Evolutionary conservation across 345 rosid species (phyloP), one percentile per base, ranked within the genome.

Genomic region (Litchi chinensis): DNA sequence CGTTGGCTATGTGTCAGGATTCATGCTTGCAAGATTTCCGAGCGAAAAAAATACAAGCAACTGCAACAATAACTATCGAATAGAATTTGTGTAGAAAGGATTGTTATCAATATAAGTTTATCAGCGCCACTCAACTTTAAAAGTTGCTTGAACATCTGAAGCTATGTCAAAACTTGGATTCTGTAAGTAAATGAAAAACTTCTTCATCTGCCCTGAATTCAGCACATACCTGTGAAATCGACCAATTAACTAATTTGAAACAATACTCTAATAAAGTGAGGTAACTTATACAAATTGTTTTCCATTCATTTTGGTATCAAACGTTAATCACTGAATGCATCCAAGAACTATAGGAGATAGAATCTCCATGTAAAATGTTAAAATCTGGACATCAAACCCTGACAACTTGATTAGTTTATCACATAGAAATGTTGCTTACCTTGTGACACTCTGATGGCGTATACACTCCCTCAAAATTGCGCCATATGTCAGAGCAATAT

Each of bases 101-200:
- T 40, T 4, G 57, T 12, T 13, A 63, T 3, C 16, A 1, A 24
- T 10, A 22, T 5, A 57, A 65, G 18, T 52, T 68, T 12, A 32
- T 8, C 39, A n/a, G 76, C 52, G 12, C 5, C 22, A 69, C 88
- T 85, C 68, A 78, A 88, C 89, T 73, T 86, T 85, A 82, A 81
- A 88, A 46, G 89, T 88, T 75, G 87, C 87, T 65, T 69, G 86
- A 70, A 81, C 90, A 82, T 87, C 89, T 54, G 87, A 84, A 56
- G 89, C 89, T 0, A 85, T 77, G 71, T 89, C 92, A 54, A 87
- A 89, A 83, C 84, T 85, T 39, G 86, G 91, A 70, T 73, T 82
- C 64, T 85, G 92, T 43, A 85, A 76, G 73, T 80, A 89, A 44
- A 22, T 32, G 64, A 89, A 85, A 40, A 85, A 80, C 76, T 81